phyloP scores from a whole-genome alignment of 1,284 basidiomycete species.

The Veloboletus limbatus region DNA sequence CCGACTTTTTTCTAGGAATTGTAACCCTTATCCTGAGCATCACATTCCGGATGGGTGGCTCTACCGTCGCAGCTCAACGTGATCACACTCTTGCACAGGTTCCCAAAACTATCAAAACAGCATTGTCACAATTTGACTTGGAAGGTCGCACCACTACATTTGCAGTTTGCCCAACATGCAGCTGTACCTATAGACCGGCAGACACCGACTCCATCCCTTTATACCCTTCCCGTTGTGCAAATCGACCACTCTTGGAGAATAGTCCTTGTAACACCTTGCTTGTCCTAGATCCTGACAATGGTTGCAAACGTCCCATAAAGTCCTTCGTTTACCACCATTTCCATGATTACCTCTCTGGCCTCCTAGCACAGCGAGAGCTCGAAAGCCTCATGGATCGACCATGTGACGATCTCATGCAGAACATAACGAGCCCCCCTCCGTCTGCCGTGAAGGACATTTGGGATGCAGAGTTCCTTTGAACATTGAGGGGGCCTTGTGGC shows the following conservation, averaged over 20 bases:
- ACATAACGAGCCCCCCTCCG: neutral
- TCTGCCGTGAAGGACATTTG: constrained; percentile 2
- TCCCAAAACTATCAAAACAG: no score
- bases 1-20: constrained; percentile 24
- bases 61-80: no score
- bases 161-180: constrained; percentile 23
- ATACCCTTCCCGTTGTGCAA: constrained; percentile 15
- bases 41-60: no score
- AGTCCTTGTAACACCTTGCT: constrained; percentile 8
- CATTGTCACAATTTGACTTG: constrained; percentile 22
- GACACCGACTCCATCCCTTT: neutral
- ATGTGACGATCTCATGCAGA: constrained; percentile 11
- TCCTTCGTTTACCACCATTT: constrained; percentile 12
- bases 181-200: constrained; percentile 15
- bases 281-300: neutral
- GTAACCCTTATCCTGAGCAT: constrained; percentile 15
- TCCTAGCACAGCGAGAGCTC: constrained; percentile 15
- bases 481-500: neutral
- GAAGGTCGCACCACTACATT: constrained; percentile 19
- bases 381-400: constrained; percentile 15
- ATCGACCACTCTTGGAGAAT: neutral
- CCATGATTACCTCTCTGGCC: constrained; percentile 14
- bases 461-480: neutral
- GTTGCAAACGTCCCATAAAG: neutral
- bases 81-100: no score